These are phyloP conservation scores for Tetragonia tetragonoides DNA, from an alignment of 148 eudicot species.

Conservation along the genomic window DNA sequence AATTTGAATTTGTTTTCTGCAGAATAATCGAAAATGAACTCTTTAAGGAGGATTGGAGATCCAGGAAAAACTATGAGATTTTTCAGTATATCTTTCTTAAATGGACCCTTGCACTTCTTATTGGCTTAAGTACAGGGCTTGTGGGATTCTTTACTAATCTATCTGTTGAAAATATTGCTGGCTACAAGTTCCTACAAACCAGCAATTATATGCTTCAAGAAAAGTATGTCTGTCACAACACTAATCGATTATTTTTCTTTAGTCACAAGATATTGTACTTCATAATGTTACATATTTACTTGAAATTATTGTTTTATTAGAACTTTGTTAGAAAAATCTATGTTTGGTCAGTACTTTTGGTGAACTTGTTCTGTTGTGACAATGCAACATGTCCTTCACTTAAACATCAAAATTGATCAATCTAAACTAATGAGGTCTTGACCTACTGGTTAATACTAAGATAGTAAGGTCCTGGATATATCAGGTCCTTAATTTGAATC, in stretches of 20 bases:
- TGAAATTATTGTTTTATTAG: too few species aligned
- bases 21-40: constrained; percentile 76
- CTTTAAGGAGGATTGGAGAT: constrained; percentile 77
- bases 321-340: too few species aligned
- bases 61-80: constrained; percentile 52
- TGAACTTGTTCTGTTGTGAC: too few species aligned
- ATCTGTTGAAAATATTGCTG: constrained; percentile 71
- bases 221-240: constrained; percentile 42
- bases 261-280: neutral
- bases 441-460: neutral
- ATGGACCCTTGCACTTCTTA: constrained; percentile 74
- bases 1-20: neutral
- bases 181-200: constrained; percentile 54
- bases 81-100: constrained; percentile 65
- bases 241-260: too few species aligned
- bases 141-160: constrained; percentile 67
- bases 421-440: neutral
- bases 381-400: too few species aligned
- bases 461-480: neutral
- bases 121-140: constrained; percentile 67
- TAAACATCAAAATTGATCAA: too few species aligned
- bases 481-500: too few species aligned
- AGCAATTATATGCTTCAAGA: constrained; percentile 48
- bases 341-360: too few species aligned
- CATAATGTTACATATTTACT: too few species aligned